Evolutionary conservation across 345 rosid species (phyloP).

Genomic region (Stellera chamaejasme): DNA sequence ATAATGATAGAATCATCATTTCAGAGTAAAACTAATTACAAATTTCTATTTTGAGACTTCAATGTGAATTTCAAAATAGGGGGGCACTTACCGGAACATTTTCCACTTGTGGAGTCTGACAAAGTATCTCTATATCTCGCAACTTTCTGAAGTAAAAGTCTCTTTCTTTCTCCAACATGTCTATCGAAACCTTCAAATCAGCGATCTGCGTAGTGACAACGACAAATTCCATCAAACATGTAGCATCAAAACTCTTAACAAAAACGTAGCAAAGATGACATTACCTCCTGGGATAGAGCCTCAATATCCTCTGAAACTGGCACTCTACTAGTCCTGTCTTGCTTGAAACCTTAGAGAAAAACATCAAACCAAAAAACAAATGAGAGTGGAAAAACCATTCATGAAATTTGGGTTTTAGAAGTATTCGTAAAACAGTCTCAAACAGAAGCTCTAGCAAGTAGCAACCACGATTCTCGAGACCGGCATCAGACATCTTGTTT

Average conservation of each 20-base stretch:
- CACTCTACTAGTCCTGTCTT: slow-evolving; percentile 30
- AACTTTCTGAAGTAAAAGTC: slow-evolving; percentile 87
- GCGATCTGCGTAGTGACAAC: slow-evolving; percentile 34
- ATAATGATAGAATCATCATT: not conserved
- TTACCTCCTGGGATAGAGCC: slow-evolving; percentile 83
- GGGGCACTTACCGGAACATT: slow-evolving; percentile 51
- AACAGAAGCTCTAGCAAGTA: not conserved
- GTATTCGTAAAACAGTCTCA: no score
- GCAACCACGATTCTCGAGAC: slow-evolving; percentile 12
- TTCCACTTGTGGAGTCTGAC: slow-evolving; percentile 68
- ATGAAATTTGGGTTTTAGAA: not conserved
- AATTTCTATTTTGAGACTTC: no score
- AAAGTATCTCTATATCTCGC: slow-evolving; percentile 77
- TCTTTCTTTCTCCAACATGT: slow-evolving; percentile 79
- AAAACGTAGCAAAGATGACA: not conserved
- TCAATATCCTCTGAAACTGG: slow-evolving; percentile 41
- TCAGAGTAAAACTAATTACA: not conserved
- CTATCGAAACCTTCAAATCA: slow-evolving; percentile 69
- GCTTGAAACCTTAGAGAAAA: slow-evolving; percentile 39
- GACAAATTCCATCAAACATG: not conserved
- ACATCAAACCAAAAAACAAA: slow-evolving; percentile 8
- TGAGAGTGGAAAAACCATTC: not conserved
- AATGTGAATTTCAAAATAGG: no score
- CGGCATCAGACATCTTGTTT: slow-evolving; percentile 40
- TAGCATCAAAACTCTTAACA: not conserved